Conservation (phyloP, 2,329 filamentous ascomycete genomes). For the Talaromyces verruculosus region DNA sequence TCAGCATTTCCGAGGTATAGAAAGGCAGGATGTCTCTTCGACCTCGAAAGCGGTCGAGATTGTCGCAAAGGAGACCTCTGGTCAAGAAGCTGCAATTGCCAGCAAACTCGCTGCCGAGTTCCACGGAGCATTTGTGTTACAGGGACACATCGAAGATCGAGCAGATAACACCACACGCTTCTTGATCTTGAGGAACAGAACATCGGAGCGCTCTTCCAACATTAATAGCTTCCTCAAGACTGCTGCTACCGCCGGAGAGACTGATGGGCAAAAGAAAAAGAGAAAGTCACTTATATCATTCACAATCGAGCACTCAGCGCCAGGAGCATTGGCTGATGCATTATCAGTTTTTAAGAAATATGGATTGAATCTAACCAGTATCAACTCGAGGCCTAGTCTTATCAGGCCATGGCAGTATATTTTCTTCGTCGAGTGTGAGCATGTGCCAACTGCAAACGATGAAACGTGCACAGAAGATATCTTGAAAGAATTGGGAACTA, state of each 20-base stretch:
- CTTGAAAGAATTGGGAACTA: constrained; percentile 35
- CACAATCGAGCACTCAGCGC: constrained; percentile 71
- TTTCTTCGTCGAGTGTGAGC: constrained; percentile 86
- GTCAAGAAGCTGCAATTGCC: constrained; percentile 73
- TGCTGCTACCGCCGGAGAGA: constrained; percentile 9
- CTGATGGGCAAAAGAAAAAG: constrained; percentile 23
- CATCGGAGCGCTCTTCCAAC: constrained; percentile 29
- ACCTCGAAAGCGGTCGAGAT: constrained; percentile 84
- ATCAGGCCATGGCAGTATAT: constrained; percentile 81
- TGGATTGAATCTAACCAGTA: constrained; percentile 81
- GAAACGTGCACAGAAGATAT: constrained; percentile 33
- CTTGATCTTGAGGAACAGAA: constrained; percentile 43
- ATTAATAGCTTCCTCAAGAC: constrained; percentile 25
- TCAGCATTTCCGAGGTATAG: constrained; percentile 67
- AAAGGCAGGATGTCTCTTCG: constrained; percentile 78
- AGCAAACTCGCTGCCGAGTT: constrained; percentile 70
- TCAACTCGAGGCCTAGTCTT: constrained; percentile 80
- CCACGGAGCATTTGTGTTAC: constrained; percentile 67
- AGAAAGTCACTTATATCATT: constrained; percentile 78
- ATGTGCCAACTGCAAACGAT: constrained; percentile 36
- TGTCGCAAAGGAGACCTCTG: constrained; percentile 57
- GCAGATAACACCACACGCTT: constrained; percentile 51
- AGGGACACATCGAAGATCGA: constrained; percentile 49
- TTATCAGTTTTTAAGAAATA: constrained; percentile 73
- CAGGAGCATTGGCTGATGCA: constrained; percentile 80